Conservation (phyloP, 768 basidiomycete genomes). For the Lactarius indigo region DNA sequence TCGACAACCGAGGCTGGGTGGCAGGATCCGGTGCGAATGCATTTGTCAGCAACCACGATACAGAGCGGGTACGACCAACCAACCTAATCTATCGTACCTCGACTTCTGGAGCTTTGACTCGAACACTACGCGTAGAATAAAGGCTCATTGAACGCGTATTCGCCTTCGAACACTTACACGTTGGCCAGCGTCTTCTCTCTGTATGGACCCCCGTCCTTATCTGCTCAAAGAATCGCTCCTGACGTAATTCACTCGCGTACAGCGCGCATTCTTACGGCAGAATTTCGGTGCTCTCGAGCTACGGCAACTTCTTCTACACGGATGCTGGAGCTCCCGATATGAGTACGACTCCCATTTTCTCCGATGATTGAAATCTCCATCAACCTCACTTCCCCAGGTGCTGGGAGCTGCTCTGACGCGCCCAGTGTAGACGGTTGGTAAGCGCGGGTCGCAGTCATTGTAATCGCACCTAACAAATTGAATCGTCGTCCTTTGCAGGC, state of each 20-base stretch:
- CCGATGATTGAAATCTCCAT: neutral
- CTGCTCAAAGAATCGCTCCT: neutral
- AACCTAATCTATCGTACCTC: neutral
- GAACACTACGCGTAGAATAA: constrained; percentile 40
- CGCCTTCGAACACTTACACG: constrained; percentile 61
- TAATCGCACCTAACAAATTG: neutral
- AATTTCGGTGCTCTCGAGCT: constrained; percentile 60
- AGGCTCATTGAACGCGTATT: constrained; percentile 52
- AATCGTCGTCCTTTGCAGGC: constrained; percentile 29
- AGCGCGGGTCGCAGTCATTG: neutral
- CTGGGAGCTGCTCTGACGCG: constrained; percentile 47
- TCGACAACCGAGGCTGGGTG: constrained; percentile 58
- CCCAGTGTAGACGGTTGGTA: constrained; percentile 50
- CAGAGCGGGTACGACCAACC: constrained; percentile 45
- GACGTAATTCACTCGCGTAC: neutral
- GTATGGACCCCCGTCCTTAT: constrained; percentile 19
- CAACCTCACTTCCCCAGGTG: constrained; percentile 29
- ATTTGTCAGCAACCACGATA: constrained; percentile 70
- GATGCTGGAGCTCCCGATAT: constrained; percentile 61
- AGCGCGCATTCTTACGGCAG: constrained; percentile 63
- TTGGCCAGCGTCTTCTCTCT: constrained; percentile 61
- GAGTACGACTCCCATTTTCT: constrained; percentile 32
- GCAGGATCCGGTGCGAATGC: constrained; percentile 52
- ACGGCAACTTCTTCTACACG: constrained; percentile 42
- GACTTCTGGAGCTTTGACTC: neutral